Evolutionary conservation across 164 flowering plant species (phyloP), one percentile per base, ranked within the genome.

Genomic region (Malania oleifera): DNA sequence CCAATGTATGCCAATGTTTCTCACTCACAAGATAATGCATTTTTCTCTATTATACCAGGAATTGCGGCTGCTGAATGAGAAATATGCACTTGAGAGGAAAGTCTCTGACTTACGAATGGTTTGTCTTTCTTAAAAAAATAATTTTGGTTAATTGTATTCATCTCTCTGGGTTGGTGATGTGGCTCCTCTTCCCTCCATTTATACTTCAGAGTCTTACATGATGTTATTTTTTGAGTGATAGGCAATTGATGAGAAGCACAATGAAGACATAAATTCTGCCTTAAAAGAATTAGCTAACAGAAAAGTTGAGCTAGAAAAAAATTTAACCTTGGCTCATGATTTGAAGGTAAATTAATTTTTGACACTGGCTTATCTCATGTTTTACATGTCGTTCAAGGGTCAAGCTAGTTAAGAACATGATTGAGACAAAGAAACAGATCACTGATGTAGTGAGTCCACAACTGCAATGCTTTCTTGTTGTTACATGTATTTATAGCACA

Each of bases 221-320:
- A 41, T 28, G 10, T 53, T 61, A 14, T 41, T 61, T 41, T 61
- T 71, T 63, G 62, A 23, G 48, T 57, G 59, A 54, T 67, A 92
- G 98, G 87, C 81, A 34, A 53, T 86, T 49, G 95, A 86, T 76
- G 90, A 87, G 66, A 86, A 85, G 73, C 91, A 89, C 59, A 79
- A 67, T 55, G 96, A 92, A 69, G 76, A 72, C 27, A 64, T 82
- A 47, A 65, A 67, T 64, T 73, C 86, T 61, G 83, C 95, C 29
- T 69, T 75, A 50, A 79, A 78, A 52, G 95, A 84, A 52, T 64
- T 93, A 77, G 74, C 78, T 61, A 70, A 57, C 25, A 84, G 98
- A 65, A 90, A 86, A 77, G 83, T 71, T 25, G 82, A 77, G 62
- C 77, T 90, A 62, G 95, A 90, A 74, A 87, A 84, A 65, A 83